These are phyloP conservation scores for Coemansia umbellata DNA, from an alignment of 192 early-diverging fungal species.

Conservation along the genomic window DNA sequence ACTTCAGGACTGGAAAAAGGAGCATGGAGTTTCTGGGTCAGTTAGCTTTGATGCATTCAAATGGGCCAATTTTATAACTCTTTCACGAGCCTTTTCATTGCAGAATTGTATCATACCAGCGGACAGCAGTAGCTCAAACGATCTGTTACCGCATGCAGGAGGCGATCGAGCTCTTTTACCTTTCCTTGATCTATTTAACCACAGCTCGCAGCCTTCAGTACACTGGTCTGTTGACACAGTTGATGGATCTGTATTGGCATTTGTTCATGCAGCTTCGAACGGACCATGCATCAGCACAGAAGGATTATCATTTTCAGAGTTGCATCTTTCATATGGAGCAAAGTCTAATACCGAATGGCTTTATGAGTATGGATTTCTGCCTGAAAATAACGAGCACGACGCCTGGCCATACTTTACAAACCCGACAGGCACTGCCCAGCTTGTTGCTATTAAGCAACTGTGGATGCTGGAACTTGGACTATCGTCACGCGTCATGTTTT, in stretches of 20 bases:
- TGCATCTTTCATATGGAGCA: slow-evolving; percentile 24
- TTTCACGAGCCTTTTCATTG: slow-evolving; percentile 33
- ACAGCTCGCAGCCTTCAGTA: slow-evolving; percentile 13
- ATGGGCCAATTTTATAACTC: slow-evolving; percentile 25
- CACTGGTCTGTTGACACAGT: slow-evolving; percentile 9
- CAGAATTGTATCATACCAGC: slow-evolving; percentile 9
- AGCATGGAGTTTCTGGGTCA: not conserved
- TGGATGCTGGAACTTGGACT: slow-evolving; percentile 32
- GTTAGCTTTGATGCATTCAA: slow-evolving; percentile 18
- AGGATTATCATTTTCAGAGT: slow-evolving; percentile 2
- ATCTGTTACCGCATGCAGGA: not conserved
- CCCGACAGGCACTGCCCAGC: slow-evolving; percentile 8
- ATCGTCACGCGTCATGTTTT: slow-evolving; percentile 11
- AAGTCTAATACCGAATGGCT: slow-evolving; percentile 40
- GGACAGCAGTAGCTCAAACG: not conserved
- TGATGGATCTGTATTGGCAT: slow-evolving; percentile 15
- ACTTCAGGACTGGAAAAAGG: slow-evolving; percentile 10
- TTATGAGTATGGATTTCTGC: slow-evolving; percentile 39
- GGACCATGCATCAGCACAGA: not conserved
- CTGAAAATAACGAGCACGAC: slow-evolving; percentile 11
- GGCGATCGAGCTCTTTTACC: slow-evolving; percentile 30
- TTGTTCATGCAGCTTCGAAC: not conserved
- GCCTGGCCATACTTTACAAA: slow-evolving; percentile 28
- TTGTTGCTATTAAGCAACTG: slow-evolving; percentile 19
- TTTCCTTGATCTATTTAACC: slow-evolving; percentile 33